Evolutionary conservation across 73 alveolate genomes (phyloP).

Genomic region (Uronychia binucleata): DNA sequence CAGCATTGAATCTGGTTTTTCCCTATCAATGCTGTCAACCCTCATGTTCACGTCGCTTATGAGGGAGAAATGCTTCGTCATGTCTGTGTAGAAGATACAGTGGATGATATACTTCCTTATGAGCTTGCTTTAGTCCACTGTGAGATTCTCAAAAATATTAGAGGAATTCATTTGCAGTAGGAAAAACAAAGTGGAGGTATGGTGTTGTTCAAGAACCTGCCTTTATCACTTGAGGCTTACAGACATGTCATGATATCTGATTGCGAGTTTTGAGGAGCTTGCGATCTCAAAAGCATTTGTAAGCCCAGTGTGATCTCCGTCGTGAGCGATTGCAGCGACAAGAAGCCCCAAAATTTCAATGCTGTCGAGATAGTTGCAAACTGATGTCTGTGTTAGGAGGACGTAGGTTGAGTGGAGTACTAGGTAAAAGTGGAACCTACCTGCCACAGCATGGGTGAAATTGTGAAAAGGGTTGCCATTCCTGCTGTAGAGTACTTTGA

Average conservation of each 20-base stretch:
- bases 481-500: neutral
- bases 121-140: neutral
- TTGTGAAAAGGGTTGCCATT: neutral
- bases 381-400: neutral
- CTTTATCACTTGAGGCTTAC: neutral
- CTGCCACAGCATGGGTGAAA: conserved; percentile 1
- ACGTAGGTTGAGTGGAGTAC: neutral
- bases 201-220: neutral
- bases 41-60: neutral
- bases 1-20: neutral
- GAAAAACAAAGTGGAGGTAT: neutral
- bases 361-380: neutral
- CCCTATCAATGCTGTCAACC: neutral
- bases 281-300: neutral
- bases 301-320: neutral
- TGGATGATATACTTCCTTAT: neutral
- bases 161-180: neutral
- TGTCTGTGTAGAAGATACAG: neutral
- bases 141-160: neutral
- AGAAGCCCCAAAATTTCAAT: neutral
- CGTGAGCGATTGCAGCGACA: conserved; percentile 2
- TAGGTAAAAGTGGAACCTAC: neutral
- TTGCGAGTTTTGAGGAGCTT: neutral
- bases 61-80: neutral
- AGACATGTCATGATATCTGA: neutral